A percentile compares a stretch with the other conserved stretches of the same genome.
Evolutionary conservation across 192 early-diverging fungal species (phyloP).

Genomic region (Dissophora globulifera): DNA sequence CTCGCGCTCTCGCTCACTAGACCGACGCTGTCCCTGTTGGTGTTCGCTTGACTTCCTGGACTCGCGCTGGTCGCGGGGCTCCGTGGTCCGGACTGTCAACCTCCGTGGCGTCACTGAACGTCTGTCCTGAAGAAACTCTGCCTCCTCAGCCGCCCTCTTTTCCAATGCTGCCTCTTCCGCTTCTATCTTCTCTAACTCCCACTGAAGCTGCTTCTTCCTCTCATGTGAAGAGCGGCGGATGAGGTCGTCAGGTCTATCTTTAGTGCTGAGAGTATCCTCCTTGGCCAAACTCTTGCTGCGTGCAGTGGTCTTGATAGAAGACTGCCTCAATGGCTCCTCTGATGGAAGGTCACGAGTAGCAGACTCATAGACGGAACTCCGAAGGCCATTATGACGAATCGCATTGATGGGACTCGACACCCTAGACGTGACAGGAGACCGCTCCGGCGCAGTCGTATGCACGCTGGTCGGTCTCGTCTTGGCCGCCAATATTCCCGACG

Average conservation of each 20-base stretch:
- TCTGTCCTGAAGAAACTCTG: not conserved
- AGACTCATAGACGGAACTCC: constrained; percentile 15
- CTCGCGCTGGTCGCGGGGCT: constrained; percentile 4
- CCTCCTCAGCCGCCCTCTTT: not conserved
- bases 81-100: constrained; percentile 18
- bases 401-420: constrained; percentile 4
- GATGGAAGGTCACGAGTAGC: not conserved
- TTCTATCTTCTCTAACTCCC: constrained; percentile 35
- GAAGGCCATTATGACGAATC: constrained; percentile 6
- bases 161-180: constrained; percentile 15
- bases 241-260: constrained; percentile 16
- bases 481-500: not conserved
- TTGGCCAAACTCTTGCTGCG: not conserved
- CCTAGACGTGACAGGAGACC: not conserved
- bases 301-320: not conserved
- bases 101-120: constrained; percentile 1
- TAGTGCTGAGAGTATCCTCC: not conserved
- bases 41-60: constrained; percentile 8
- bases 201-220: constrained; percentile 34
- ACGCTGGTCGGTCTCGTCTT: not conserved
- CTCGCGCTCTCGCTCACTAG: constrained; percentile 10
- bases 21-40: constrained; percentile 1
- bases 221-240: constrained; percentile 27
- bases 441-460: not conserved
- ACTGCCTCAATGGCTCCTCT: constrained; percentile 8